Percentiles rank a stretch among this genome's conserved stretches.
phyloP scores from a whole-genome alignment of 2,329 filamentous ascomycete genomes.

The Nannizzia gypsea region DNA sequence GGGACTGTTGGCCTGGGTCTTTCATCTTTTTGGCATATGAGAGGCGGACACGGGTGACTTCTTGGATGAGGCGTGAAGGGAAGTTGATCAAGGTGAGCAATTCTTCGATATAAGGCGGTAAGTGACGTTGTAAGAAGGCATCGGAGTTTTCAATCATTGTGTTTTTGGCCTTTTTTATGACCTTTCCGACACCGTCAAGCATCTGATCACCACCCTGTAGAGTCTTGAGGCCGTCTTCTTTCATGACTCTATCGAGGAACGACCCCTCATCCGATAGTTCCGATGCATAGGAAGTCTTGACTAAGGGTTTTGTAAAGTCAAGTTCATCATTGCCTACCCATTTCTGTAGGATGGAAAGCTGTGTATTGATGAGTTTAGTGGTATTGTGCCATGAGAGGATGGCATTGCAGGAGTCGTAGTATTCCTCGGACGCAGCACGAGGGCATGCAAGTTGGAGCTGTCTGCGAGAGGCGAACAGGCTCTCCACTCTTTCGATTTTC shows the following conservation, averaged over 20 bases:
- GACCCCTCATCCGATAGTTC: conserved; percentile 80
- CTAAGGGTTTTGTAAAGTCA: conserved; percentile 69
- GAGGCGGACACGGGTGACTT: conserved; percentile 85
- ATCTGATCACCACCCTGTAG: conserved; percentile 64
- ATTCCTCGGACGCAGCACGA: conserved; percentile 61
- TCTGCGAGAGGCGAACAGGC: conserved; percentile 68
- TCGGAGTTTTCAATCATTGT: conserved; percentile 79
- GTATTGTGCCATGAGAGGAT: conserved; percentile 96
- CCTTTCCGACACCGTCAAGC: conserved; percentile 67
- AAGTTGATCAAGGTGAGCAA: conserved; percentile 94
- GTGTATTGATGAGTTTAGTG: conserved; percentile 88
- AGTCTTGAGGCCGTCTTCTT: conserved; percentile 88
- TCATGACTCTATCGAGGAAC: conserved; percentile 87
- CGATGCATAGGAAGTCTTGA: conserved; percentile 54
- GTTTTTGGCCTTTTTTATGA: conserved; percentile 86
- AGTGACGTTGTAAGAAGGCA: conserved; percentile 73
- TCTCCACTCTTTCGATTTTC: conserved; percentile 82
- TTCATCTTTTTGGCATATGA: conserved; percentile 92
- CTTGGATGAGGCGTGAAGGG: conserved; percentile 85
- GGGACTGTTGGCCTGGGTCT: conserved; percentile 80
- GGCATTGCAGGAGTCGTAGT: conserved; percentile 71
- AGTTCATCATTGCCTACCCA: conserved; percentile 97
- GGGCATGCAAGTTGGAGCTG: conserved; percentile 65
- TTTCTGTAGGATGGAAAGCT: conserved; percentile 77
- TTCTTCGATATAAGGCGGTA: conserved; percentile 94